Evolutionary conservation across 2,329 filamentous ascomycete species (phyloP).

Genomic region (Microsporum ferrugineum): DNA sequence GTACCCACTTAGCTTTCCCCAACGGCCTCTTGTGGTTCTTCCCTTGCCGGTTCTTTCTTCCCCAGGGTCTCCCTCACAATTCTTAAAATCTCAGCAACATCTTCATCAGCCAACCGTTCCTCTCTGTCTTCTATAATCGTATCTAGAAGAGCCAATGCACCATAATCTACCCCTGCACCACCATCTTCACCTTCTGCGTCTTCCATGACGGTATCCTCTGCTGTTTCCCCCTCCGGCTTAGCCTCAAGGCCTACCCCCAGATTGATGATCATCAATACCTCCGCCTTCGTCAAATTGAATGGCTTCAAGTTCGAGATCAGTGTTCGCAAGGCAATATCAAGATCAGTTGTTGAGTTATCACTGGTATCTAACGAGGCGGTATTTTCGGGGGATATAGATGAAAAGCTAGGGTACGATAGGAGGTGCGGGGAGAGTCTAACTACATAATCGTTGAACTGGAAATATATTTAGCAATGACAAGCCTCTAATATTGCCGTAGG

Average conservation of each 20-base stretch:
- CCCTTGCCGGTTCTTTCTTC: conserved; percentile 9
- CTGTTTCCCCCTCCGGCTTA: conserved; percentile 11
- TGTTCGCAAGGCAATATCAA: conserved; percentile 29
- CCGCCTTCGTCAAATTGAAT: conserved; percentile 36
- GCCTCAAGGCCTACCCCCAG: conserved; percentile 30
- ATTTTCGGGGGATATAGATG: conserved; percentile 6
- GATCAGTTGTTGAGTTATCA: conserved; percentile 18
- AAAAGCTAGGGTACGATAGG: conserved; percentile 27
- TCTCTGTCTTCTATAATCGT: conserved; percentile 35
- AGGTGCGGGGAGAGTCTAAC: conserved; percentile 31
- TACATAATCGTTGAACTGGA: conserved; percentile 34
- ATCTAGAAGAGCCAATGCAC: conserved; percentile 22
- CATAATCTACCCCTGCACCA: conserved; percentile 24
- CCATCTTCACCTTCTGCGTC: conserved; percentile 21
- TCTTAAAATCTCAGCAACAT: conserved; percentile 26
- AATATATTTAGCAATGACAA: not conserved
- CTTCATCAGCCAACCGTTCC: conserved; percentile 29
- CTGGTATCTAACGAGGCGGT: conserved; percentile 15
- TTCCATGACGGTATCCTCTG: conserved; percentile 14
- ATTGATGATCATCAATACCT: conserved; percentile 38
- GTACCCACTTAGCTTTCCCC: not conserved
- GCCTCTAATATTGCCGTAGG: not conserved
- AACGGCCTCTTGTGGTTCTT: not conserved
- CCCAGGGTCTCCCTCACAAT: conserved; percentile 28
- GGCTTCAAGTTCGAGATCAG: conserved; percentile 29